phyloP scores from a whole-genome alignment of 116 monocot genomes.

The Dioscorea cayenensis region DNA sequence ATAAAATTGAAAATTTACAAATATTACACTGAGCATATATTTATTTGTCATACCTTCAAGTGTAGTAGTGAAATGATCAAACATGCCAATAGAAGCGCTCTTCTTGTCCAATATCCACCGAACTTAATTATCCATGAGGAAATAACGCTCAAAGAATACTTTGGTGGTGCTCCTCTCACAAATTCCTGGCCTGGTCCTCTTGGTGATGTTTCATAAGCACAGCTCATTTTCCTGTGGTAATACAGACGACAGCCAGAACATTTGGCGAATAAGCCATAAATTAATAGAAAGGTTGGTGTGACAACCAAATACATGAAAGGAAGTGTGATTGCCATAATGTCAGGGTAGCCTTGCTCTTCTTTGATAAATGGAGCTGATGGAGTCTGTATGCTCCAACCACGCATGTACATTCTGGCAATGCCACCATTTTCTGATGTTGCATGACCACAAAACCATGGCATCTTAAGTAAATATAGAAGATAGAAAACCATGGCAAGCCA shows the following conservation, averaged over 20 bases:
- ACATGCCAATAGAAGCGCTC: constrained; percentile 35
- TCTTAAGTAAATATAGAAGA: constrained; percentile 39
- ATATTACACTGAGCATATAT: background rate
- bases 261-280: constrained; percentile 56
- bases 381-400: constrained; percentile 47
- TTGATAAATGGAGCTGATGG: background rate
- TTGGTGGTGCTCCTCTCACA: background rate
- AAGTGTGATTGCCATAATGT: constrained; percentile 50
- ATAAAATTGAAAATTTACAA: background rate
- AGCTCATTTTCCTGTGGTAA: constrained; percentile 8
- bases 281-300: constrained; percentile 49
- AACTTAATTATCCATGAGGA: constrained; percentile 3
- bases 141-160: background rate
- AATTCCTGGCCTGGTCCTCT: background rate
- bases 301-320: constrained; percentile 82
- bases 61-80: constrained; percentile 33
- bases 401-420: constrained; percentile 44
- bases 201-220: background rate
- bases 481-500: constrained; percentile 59
- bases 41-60: constrained; percentile 33
- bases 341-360: constrained; percentile 35
- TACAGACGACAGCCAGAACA: constrained; percentile 28
- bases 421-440: constrained; percentile 62
- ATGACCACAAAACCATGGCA: constrained; percentile 83
- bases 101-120: constrained; percentile 20